Percentiles rank a stretch among this genome's conserved stretches.
These are phyloP conservation scores for Amanita jacksonii DNA, from an alignment of 768 basidiomycete species.

Conservation along the genomic window DNA sequence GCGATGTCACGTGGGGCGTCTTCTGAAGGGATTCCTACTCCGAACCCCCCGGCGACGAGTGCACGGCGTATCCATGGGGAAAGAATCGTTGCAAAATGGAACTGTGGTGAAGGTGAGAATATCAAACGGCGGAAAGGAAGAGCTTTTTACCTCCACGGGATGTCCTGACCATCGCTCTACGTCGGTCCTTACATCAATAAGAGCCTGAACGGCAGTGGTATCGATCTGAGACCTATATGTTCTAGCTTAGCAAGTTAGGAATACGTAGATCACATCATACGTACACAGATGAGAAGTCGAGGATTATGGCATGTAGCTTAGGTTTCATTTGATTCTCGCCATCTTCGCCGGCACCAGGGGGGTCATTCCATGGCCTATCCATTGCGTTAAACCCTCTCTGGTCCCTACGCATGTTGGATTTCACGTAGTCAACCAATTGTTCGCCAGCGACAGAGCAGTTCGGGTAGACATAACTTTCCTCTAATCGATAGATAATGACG, in stretches of 20 bases:
- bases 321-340: conserved; percentile 48
- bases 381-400: conserved; percentile 48
- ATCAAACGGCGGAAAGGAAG: not conserved
- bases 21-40: conserved; percentile 44
- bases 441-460: conserved; percentile 65
- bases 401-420: conserved; percentile 65
- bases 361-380: conserved; percentile 94
- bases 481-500: conserved; percentile 83
- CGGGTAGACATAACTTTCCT: conserved; percentile 85
- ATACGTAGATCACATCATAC: conserved; percentile 15
- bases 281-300: conserved; percentile 84
- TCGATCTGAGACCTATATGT: conserved; percentile 70
- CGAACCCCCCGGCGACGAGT: conserved; percentile 85
- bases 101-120: conserved; percentile 34
- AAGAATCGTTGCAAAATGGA: conserved; percentile 89
- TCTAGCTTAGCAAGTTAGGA: not conserved
- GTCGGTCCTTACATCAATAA: conserved; percentile 81
- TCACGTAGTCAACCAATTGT: conserved; percentile 73
- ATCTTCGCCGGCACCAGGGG: conserved; percentile 42
- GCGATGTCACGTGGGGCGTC: conserved; percentile 55
- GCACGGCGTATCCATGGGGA: conserved; percentile 93
- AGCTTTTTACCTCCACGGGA: conserved; percentile 50
- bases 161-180: conserved; percentile 83
- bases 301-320: conserved; percentile 71
- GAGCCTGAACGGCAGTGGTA: conserved; percentile 82